Evolutionary conservation across 176 grass and related monocot genomes (phyloP).

Genomic region (Musa schizocarpa): DNA sequence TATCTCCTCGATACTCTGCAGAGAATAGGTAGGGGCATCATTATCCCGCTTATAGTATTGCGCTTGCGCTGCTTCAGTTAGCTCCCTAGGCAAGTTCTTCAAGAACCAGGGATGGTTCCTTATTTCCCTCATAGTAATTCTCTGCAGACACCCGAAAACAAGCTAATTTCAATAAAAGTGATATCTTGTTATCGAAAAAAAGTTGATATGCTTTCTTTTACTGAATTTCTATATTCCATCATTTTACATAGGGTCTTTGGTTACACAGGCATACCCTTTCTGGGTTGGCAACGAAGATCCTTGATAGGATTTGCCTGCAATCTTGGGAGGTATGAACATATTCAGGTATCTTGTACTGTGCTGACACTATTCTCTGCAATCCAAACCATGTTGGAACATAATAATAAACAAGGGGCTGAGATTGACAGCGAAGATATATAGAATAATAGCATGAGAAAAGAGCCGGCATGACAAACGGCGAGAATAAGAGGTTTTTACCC

Average conservation of each 20-base stretch:
- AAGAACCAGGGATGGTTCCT: slow-evolving; percentile 3
- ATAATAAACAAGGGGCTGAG: no score
- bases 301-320: not conserved
- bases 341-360: not conserved
- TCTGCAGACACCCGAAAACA: not conserved
- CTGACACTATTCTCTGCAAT: slow-evolving; percentile 1
- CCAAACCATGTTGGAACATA: not conserved
- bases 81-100: not conserved
- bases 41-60: slow-evolving; percentile 1
- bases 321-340: not conserved
- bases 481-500: not conserved
- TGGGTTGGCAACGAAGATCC: slow-evolving; percentile 1
- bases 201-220: no score
- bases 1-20: not conserved
- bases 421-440: no score
- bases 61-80: not conserved
- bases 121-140: not conserved
- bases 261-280: not conserved
- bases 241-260: not conserved
- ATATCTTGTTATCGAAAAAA: no score
- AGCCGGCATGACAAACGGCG: no score
- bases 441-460: no score
- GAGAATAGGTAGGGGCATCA: not conserved
- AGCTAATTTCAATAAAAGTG: not conserved
- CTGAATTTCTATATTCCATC: no score